Base-by-base conservation (phyloP, 352 stramenopile genomes). In the Phytophthora pluvialis region DNA sequence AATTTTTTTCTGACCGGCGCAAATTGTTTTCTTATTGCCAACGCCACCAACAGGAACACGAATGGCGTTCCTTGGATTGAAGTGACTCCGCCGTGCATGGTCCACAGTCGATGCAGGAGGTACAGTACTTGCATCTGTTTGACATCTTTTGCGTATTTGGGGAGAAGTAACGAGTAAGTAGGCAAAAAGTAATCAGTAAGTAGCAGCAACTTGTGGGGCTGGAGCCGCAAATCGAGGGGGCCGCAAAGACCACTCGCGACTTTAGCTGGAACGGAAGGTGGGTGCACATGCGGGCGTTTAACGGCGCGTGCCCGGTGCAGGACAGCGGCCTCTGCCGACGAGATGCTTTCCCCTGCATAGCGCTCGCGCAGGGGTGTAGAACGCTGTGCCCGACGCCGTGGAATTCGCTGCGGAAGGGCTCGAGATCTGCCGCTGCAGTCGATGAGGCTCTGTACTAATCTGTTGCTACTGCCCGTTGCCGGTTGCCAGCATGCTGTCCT, bases 401-500 rank as follows among this genome's bases (percentile, higher is more conserved):
- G 38, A 26, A 44, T 44, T 44, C 43, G 13, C 25, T 33, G 9
- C 43, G 26, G 4, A 29, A 44, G 32, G 21, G 16, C 16, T 38
- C 12, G 39, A 33, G 11, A 50, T 35, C 40, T 42, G 21, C 10
- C 16, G n/a, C 10, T 10, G 28, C 35, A 46, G 11, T 29, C 29
- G 29, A 43, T 45, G n/a, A 32, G 18, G 16, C 12, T 8, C 13
- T 5, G n/a, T 36, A 44, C 40, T 60, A 51, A 60, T 21, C 18
- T 45, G 11, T 52, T 69, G 46, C 16, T 47, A 4, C 12, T 62
- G 42, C 15, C 16, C 18, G 31, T 55, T 51, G 18, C 10, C 18
- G 32, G n/a, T 21, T 59, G 16, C 16, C 40, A 73, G 69, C 59
- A 91, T 91, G 83, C 72, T 91, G 72, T 80, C 83, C 68, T 87